Percentiles rank a stretch among this genome's conserved stretches.
These are phyloP conservation scores for Cladobotryum mycophilum DNA, from an alignment of 2,329 filamentous ascomycete species.

Conservation along the genomic window DNA sequence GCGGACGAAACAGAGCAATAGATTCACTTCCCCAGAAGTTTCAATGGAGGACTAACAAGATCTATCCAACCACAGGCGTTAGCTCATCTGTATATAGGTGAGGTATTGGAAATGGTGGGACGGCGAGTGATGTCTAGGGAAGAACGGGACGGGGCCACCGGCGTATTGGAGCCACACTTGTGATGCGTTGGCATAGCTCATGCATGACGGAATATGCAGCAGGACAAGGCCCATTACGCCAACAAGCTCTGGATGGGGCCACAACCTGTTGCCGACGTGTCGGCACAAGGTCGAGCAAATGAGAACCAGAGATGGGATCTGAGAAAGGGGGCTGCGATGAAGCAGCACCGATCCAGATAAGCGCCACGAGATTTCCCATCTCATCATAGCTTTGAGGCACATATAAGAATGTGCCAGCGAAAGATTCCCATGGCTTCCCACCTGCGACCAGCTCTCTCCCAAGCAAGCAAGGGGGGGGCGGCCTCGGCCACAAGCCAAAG, in stretches of 20 bases:
- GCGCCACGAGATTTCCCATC: conserved; percentile 10
- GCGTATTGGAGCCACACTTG: conserved; percentile 26
- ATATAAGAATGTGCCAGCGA: too few relatives aligned
- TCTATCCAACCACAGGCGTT: conserved; percentile 33
- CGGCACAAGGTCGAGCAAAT: conserved; percentile 11
- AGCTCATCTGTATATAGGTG: conserved; percentile 28
- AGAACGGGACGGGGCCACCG: conserved; percentile 17
- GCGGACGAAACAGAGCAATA: conserved; percentile 17
- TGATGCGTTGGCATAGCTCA: conserved; percentile 37
- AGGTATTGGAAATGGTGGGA: conserved; percentile 18
- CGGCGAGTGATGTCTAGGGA: conserved; percentile 18
- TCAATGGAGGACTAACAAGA: conserved; percentile 20
- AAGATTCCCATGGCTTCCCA: background rate
- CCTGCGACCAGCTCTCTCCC: background rate
- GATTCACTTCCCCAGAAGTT: conserved; percentile 18
- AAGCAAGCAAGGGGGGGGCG: background rate
- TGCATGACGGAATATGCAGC: conserved; percentile 55
- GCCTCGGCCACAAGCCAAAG: background rate
- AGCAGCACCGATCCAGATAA: conserved; percentile 11
- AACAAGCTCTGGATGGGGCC: conserved; percentile 13
- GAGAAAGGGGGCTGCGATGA: conserved; percentile 8
- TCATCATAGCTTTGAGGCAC: background rate
- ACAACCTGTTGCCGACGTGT: conserved; percentile 14
- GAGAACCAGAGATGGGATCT: conserved; percentile 7
- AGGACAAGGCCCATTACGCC: conserved; percentile 11